A percentile compares a stretch with the other conserved stretches of the same genome.
Evolutionary conservation across 2,329 filamentous ascomycete species (phyloP).

Genomic region (Colletotrichum tofieldiae): DNA sequence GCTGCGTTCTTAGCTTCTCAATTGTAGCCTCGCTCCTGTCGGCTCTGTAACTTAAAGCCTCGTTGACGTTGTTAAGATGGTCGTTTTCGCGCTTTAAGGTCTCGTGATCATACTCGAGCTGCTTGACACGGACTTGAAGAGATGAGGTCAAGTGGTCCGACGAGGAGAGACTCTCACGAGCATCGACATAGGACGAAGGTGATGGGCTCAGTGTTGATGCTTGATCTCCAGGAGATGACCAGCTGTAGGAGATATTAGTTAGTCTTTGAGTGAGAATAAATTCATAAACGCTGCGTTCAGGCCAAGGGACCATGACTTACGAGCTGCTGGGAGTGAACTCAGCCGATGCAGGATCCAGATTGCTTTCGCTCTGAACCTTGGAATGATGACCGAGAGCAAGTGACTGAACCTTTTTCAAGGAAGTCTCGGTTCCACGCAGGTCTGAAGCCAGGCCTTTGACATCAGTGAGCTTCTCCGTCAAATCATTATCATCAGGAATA

Average conservation of each 20-base stretch:
- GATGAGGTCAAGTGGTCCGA: neutral
- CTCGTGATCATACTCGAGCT: constrained; percentile 16
- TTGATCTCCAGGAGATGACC: neutral
- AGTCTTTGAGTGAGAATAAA: neutral
- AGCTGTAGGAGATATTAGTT: neutral
- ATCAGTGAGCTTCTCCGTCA: neutral
- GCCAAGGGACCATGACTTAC: neutral
- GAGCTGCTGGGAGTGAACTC: neutral
- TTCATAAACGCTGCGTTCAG: too few species aligned
- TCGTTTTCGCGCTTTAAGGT: constrained; percentile 27
- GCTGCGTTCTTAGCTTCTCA: neutral
- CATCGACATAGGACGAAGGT: constrained; percentile 18
- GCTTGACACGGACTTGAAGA: neutral
- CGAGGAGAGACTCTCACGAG: neutral
- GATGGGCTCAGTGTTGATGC: neutral
- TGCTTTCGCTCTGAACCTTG: neutral
- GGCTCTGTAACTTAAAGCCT: constrained; percentile 1
- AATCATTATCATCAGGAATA: too few species aligned
- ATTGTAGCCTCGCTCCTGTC: neutral
- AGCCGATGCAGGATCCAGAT: neutral
- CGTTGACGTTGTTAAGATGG: constrained; percentile 22
- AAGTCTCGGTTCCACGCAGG: neutral
- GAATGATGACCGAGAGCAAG: neutral
- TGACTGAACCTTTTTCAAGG: neutral
- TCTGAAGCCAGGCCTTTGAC: neutral